phyloP scores from a whole-genome alignment of 2,329 filamentous ascomycete genomes.

The Alternaria arbusti region DNA sequence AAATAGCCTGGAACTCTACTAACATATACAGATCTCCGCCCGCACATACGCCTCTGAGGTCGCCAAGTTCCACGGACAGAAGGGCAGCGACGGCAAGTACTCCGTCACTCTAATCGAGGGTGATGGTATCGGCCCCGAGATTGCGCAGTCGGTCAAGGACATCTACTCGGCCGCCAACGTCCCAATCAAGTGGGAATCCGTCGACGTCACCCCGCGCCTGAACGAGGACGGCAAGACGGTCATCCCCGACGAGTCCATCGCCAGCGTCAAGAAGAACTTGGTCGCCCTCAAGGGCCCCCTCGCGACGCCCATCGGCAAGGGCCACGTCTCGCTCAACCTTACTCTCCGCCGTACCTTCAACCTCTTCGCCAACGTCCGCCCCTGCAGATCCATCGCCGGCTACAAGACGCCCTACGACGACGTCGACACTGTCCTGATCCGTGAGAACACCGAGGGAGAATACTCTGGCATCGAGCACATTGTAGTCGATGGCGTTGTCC shows the following conservation, averaged over 20 bases:
- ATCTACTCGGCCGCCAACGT: slow-evolving; percentile 97
- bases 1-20: slow-evolving; percentile 5
- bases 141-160: slow-evolving; percentile 96
- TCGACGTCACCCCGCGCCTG: slow-evolving; percentile 92
- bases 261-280: slow-evolving; percentile 93
- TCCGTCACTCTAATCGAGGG: slow-evolving; percentile 97
- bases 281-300: slow-evolving; percentile 98
- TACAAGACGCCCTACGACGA: slow-evolving; percentile 99
- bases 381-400: slow-evolving; percentile 94
- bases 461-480: slow-evolving; percentile 99
- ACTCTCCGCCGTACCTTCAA: slow-evolving; percentile 99
- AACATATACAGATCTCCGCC: slow-evolving; percentile 32
- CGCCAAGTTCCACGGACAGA: slow-evolving; percentile 91
- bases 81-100: slow-evolving; percentile 91
- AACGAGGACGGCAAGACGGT: slow-evolving; percentile 95
- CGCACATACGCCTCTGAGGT: slow-evolving; percentile 69
- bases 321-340: slow-evolving; percentile 97
- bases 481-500: slow-evolving; percentile 95
- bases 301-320: slow-evolving; percentile 97
- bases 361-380: slow-evolving; percentile 98
- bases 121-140: slow-evolving; percentile 98
- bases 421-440: slow-evolving; percentile 96
- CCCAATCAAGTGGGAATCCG: slow-evolving; percentile 94
- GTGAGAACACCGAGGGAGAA: slow-evolving; percentile 99
- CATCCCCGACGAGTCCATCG: slow-evolving; percentile 90